A percentile compares a stretch with the other conserved stretches of the same genome.
These are phyloP conservation scores for Plasmodium reichenowi DNA, from an alignment of 169 alveolate genomes.

Conservation along the genomic window DNA sequence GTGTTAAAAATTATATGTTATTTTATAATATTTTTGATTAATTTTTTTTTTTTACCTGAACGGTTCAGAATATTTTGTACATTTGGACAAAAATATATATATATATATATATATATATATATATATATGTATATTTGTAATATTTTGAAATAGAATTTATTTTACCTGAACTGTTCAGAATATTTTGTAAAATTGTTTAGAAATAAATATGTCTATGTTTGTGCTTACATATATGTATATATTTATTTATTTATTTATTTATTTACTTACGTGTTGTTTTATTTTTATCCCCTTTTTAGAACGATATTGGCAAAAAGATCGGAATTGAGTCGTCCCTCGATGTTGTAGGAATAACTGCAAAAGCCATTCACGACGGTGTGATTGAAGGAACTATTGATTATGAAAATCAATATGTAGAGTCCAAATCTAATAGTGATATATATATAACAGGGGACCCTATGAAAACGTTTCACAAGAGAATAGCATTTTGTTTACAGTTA, in stretches of 20 bases:
- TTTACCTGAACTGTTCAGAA: no score
- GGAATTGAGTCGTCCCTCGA: conserved; percentile 93
- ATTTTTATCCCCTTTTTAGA: conserved; percentile 49
- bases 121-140: no score
- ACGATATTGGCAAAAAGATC: conserved; percentile 91
- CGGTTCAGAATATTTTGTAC: no score
- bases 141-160: no score
- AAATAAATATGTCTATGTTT: background rate
- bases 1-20: no score
- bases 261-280: background rate
- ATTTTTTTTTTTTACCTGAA: no score
- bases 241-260: background rate
- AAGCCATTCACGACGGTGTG: conserved; percentile 96
- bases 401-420: conserved; percentile 88
- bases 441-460: conserved; percentile 87
- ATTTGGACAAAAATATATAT: no score
- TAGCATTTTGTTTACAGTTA: conserved; percentile 93
- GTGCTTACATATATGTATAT: background rate
- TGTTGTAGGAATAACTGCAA: conserved; percentile 93
- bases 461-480: conserved; percentile 92
- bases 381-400: conserved; percentile 95
- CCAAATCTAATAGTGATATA: conserved; percentile 79
- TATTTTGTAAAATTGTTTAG: background rate
- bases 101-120: no score
- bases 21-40: no score